These are phyloP conservation scores for Friedmanniomyces simplex DNA, from an alignment of 495 filamentous ascomycete genomes.

Conservation along the genomic window DNA sequence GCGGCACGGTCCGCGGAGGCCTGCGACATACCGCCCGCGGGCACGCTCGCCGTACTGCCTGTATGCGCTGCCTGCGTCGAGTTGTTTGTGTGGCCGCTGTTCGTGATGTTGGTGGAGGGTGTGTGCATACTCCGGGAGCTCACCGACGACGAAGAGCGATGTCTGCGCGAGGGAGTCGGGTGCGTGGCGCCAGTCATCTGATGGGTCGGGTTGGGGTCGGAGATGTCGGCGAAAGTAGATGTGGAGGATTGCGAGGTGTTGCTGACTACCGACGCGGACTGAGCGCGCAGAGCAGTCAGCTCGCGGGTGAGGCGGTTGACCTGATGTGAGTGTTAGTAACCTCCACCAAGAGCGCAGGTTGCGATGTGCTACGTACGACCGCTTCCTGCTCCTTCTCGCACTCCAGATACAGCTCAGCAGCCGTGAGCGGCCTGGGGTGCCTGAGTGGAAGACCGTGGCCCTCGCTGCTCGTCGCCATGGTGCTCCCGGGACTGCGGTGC, in stretches of 20 bases:
- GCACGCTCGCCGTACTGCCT: constrained; percentile 11
- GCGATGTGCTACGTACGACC: constrained; percentile 49
- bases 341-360: background rate
- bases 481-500: constrained; percentile 8
- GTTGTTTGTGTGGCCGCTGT: constrained; percentile 39
- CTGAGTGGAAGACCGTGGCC: constrained; percentile 49
- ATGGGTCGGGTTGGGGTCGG: constrained; percentile 37
- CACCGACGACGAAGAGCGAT: constrained; percentile 55
- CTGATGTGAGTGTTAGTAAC: constrained; percentile 41
- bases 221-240: constrained; percentile 32
- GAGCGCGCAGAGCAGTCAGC: constrained; percentile 63
- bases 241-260: constrained; percentile 58
- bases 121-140: constrained; percentile 44
- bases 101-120: constrained; percentile 29
- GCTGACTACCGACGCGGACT: constrained; percentile 71
- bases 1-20: constrained; percentile 23
- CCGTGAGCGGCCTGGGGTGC: constrained; percentile 74
- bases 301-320: constrained; percentile 88
- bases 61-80: constrained; percentile 32
- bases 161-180: constrained; percentile 49
- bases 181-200: constrained; percentile 41
- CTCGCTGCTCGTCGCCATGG: constrained; percentile 16
- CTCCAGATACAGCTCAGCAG: constrained; percentile 74
- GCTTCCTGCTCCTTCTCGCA: constrained; percentile 91
- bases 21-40: constrained; percentile 12